These are phyloP conservation scores for Multifurca ochricompacta DNA, from an alignment of 768 basidiomycete species.

Conservation along the genomic window DNA sequence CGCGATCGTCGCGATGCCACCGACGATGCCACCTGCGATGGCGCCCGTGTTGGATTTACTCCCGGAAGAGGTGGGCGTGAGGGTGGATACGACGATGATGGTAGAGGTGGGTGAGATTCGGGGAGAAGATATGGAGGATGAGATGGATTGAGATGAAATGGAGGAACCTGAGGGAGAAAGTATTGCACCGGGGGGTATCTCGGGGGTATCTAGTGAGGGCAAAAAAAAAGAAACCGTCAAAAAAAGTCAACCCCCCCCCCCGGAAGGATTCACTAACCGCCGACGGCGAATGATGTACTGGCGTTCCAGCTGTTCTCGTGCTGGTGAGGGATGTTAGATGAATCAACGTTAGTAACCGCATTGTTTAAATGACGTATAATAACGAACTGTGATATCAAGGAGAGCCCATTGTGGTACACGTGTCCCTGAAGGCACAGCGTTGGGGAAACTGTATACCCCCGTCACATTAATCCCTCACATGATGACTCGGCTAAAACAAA, in stretches of 20 bases:
- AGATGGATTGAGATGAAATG: not conserved
- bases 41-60: not conserved
- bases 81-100: not conserved
- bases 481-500: not conserved
- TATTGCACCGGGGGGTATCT: not conserved
- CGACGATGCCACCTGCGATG: not conserved
- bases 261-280: not conserved
- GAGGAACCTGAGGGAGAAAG: not conserved
- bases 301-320: not conserved
- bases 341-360: too few species aligned
- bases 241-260: too few species aligned
- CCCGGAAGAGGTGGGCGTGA: not conserved
- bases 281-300: not conserved
- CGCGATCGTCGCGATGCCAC: not conserved
- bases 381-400: constrained; percentile 2
- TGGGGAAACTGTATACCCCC: not conserved
- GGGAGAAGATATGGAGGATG: not conserved
- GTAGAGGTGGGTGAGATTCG: not conserved
- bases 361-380: not conserved
- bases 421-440: constrained; percentile 4
- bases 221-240: not conserved
- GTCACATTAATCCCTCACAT: too few species aligned
- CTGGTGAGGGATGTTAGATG: not conserved
- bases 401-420: constrained; percentile 5
- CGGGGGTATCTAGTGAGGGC: not conserved